Base-by-base conservation (phyloP, 768 basidiomycete genomes). In the Xerocomellus intermedius region DNA sequence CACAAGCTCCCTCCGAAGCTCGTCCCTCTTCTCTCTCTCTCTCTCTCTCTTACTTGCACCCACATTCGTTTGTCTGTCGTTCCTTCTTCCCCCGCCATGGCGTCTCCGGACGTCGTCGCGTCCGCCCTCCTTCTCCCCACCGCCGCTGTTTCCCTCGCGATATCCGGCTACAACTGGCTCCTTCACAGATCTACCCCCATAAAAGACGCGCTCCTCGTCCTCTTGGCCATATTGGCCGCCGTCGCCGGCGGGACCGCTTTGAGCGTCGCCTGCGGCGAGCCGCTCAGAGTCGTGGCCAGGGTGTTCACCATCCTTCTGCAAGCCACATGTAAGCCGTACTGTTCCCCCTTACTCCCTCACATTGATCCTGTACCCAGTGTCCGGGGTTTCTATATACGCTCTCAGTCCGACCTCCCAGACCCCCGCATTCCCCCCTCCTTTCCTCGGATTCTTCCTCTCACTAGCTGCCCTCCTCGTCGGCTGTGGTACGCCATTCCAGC, bases 91-190 rank as follows among this genome's bases (percentile, higher is more conserved):
- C 38, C 19, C 45, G 53, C 48, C 44, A 67, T 69, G 66, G 45
- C 67, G 59, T 59, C 67, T 37, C 54, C 41, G 26, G 64, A 58
- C 59, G 59, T 64, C 58, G 52, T 73, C 53, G 54, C 55, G 8
- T 32, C 67, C n/a, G 58, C 60, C 50, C 67, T 71, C 42, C 62
- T 67, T 50, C 60, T 70, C 49, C 42, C 57, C 57, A 39, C 69
- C 19, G 52, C 67, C 4, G 24, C 65, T 49, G 7, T 71, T 30
- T 63, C 69, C 2, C 50, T 63, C 8, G 44, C 33, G 37, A 38
- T 67, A 4, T 50, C 49, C 2, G 16, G 42, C 19, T 59, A 51
- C 50, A 59, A 57, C 37, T 55, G 46, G 35, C 39, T 55, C 37
- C 36, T 17, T 12, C 42, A 48, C 47, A 57, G 51, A 41, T 59